Conservation (phyloP, 1,284 basidiomycete genomes). For the Leccinum subrobustum region DNA sequence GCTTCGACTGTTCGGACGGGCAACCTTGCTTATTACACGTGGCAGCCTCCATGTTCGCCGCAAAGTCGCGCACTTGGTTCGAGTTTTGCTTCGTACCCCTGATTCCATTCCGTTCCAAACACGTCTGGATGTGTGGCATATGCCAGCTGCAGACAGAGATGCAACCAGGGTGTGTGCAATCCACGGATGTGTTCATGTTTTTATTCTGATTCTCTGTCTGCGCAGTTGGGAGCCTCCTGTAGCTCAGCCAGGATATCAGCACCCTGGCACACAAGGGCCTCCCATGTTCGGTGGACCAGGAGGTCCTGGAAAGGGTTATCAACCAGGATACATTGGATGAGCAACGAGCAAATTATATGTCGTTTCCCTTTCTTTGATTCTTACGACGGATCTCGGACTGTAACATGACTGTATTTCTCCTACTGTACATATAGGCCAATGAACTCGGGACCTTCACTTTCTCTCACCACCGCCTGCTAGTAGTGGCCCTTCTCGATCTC, state of each 20-base stretch:
- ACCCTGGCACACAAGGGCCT: slow-evolving; percentile 24
- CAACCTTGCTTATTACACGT: neutral
- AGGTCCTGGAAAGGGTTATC: slow-evolving; percentile 23
- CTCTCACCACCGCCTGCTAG: slow-evolving; percentile 5
- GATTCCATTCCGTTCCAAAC: slow-evolving; percentile 44
- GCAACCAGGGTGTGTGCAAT: slow-evolving; percentile 39
- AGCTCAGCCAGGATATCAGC: slow-evolving; percentile 33
- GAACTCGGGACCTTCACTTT: neutral
- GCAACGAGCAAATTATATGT: neutral
- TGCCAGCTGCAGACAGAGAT: slow-evolving; percentile 48
- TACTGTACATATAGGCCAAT: slow-evolving; percentile 8
- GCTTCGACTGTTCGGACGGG: neutral
- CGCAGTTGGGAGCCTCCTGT: slow-evolving; percentile 46
- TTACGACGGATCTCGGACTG: neutral
- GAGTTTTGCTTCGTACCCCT: slow-evolving; percentile 52
- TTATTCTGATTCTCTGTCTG: neutral
- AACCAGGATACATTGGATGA: slow-evolving; percentile 31
- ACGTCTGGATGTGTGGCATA: slow-evolving; percentile 52
- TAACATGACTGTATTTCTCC: neutral
- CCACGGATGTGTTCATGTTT: neutral
- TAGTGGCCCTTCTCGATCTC: slow-evolving; percentile 2
- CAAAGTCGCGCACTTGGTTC: slow-evolving; percentile 52
- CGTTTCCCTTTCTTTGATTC: neutral
- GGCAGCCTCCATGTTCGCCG: slow-evolving; percentile 44
- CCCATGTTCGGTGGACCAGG: slow-evolving; percentile 5